Base-by-base conservation (phyloP, 2,329 filamentous ascomycete genomes). In the Aulographum hederae region DNA sequence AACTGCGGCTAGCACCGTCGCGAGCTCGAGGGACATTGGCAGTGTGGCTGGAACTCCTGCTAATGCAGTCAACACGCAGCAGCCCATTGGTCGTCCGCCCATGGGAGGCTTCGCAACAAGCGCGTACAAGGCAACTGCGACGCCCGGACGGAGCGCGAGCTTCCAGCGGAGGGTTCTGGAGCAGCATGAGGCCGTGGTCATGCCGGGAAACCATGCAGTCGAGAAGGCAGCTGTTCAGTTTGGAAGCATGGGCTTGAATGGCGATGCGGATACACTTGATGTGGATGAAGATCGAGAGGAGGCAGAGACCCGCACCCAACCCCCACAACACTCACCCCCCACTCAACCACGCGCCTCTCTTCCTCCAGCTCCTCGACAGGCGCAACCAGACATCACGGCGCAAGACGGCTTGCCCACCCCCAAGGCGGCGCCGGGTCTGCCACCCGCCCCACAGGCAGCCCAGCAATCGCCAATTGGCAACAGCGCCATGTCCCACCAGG, bases 161-260 rank as follows among this genome's bases (percentile, higher is more conserved):
- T 82, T 78, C 54, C 78, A 91, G 52, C 74, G 86, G 41, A 78
- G 82, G 46, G 68, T 94, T 33, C 65, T 92, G 46, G 85, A 95
- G 45, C 89, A 98, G 51, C 85, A 93, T 54, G 89, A 98, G 59
- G 82, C 89, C 36, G 89, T 98, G 26, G 84, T 93, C 41, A 94
- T 98, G 86, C 89, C 89, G 28, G 84, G 81, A 37, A 93, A 94
- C 60, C 84, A 89, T 43, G 85, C 89, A 32, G 78, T 98, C 18
- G 86, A 95, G 51, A 76, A 84, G 45, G 73, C 86, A 41, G 79
- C 85, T 31, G 84, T 98, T 30, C 86, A 95, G 51, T 98, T 98
- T 52, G 89, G 89, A 39, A 91, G 85, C 52, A 81, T 98, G 64
- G 91, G 78, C 48, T 56, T 98, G 46, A 85, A 80, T 48, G 84